Base-by-base conservation (phyloP, 441 rosid genomes). In the Francoa sonchifolia region DNA sequence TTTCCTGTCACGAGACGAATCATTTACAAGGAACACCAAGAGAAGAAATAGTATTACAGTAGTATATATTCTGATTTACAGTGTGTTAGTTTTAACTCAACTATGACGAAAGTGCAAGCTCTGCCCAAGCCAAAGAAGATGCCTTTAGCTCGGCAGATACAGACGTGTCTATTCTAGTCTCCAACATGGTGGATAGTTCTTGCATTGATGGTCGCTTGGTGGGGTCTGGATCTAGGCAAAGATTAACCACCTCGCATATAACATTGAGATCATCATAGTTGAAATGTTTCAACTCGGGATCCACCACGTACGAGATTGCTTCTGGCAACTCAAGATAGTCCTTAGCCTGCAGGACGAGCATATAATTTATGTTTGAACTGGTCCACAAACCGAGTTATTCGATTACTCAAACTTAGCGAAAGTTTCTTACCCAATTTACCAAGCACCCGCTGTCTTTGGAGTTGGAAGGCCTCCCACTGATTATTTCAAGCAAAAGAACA, bases 41-140 rank as follows among this genome's bases (percentile, higher is more conserved):
- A 18, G 13, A 33, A 19, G 19, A 25, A 41, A 39, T 6, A 26
- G 35, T 43, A 34, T 31, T 58, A 63, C 44, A 69, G 32, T 19
- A n/a, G n/a, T 31, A 57, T 54, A 42, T 54, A 51, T 58, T 61
- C 39, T 36, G 59, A 61, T 74, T 61, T 72, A 74, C 71, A 54
- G 52, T 49, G 43, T 59, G 79, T 65, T 69, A 69, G 75, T 61
- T 19, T 47, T 48, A 27, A 37, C 63, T 51, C 47, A 29, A 54
- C 73, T 65, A 83, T 1, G 96, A 73, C 14, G 88, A 67, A 44
- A 92, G 75, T 0, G 94, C 92, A 7, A 79, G 84, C 81, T 92
- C 99, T 0, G 99, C 97, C 99, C 99, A 90, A 3, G 95, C 99
- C 64, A 86, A 68, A 35, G 99, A 77, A 19, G 96, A 80, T 4